These are phyloP conservation scores for Penicillium canariense DNA, from an alignment of 495 filamentous ascomycete genomes.

Conservation along the genomic window DNA sequence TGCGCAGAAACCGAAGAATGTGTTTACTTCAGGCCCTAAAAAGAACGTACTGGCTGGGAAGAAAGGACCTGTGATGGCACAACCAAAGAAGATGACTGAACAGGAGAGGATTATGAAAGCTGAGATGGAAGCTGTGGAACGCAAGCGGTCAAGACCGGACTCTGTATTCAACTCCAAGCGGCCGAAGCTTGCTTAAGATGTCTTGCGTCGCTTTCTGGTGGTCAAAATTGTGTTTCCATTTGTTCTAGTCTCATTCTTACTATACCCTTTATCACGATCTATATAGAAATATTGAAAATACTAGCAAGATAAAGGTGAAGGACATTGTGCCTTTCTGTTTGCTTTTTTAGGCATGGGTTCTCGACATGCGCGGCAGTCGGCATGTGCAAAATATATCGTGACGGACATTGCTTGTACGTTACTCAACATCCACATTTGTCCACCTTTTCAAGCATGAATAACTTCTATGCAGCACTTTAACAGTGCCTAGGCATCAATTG, in stretches of 20 bases:
- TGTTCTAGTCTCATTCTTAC: background rate
- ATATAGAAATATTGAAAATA: background rate
- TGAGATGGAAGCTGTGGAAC: conserved; percentile 67
- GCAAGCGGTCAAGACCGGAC: conserved; percentile 52
- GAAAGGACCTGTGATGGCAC: conserved; percentile 56
- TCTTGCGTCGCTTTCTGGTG: background rate
- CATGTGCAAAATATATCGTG: too few species aligned
- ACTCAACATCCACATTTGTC: too few species aligned
- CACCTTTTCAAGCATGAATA: too few species aligned
- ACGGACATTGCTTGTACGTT: too few species aligned
- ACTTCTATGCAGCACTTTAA: too few species aligned
- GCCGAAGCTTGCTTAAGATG: conserved; percentile 30
- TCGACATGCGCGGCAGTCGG: too few species aligned
- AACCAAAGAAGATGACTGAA: conserved; percentile 78
- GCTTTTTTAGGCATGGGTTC: too few species aligned
- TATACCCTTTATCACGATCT: background rate
- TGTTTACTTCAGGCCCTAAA: conserved; percentile 64
- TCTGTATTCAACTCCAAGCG: conserved; percentile 38
- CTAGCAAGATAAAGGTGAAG: background rate
- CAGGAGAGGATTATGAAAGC: conserved; percentile 90
- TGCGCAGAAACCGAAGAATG: conserved; percentile 70
- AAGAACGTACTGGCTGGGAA: conserved; percentile 66
- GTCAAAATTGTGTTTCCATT: background rate
- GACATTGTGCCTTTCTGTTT: background rate
- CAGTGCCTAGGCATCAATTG: too few species aligned